A percentile compares a stretch with the other conserved stretches of the same genome.
Conservation (phyloP, 768 basidiomycete genomes). For the Cystofilobasidium macerans region DNA sequence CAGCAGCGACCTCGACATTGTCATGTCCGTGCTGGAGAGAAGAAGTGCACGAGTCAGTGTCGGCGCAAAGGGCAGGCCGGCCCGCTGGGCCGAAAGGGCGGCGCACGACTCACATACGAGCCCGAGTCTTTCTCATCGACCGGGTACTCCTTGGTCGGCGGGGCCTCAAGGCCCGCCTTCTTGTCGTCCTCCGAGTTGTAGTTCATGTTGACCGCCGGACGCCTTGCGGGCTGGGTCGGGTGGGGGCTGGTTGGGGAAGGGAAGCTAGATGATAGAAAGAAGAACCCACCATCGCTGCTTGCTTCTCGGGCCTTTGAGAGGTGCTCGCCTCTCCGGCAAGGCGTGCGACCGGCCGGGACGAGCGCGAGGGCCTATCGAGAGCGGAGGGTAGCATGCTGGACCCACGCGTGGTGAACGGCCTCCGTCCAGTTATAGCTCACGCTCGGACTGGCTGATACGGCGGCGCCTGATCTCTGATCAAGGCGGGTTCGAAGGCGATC, state of each 20-base stretch:
- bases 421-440: no score
- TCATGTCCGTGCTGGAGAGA: background rate
- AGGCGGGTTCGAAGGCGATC: no score
- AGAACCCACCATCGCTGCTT: no score
- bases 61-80: background rate
- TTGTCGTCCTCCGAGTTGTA: constrained; percentile 1
- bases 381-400: no score
- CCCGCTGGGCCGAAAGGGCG: background rate
- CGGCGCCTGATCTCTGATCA: no score
- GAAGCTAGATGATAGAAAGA: no score
- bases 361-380: no score
- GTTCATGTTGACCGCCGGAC: background rate
- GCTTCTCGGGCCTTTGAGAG: no score
- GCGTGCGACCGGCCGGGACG: no score
- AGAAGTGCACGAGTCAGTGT: background rate
- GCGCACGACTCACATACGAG: background rate
- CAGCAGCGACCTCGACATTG: background rate
- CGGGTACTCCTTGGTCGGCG: background rate
- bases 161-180: background rate
- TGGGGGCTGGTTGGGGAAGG: background rate
- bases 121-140: background rate
- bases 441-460: no score
- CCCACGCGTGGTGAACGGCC: no score
- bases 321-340: no score
- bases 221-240: background rate